Evolutionary conservation across 2,329 filamentous ascomycete genomes (phyloP).

Genomic region (Macrophomina tecta): DNA sequence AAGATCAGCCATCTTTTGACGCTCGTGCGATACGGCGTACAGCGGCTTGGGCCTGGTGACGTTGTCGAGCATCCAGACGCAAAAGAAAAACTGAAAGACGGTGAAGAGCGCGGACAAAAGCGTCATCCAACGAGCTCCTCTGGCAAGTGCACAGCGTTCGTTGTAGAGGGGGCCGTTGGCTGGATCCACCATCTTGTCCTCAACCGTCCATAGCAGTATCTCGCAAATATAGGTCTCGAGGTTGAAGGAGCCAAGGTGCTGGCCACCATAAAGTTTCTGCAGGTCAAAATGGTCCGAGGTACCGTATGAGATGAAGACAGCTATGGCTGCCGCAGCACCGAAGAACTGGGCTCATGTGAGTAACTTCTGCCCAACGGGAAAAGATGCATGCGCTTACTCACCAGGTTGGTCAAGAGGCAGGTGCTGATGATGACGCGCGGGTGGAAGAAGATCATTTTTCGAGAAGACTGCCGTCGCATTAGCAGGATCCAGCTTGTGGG

Average conservation of each 20-base stretch:
- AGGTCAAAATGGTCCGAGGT: neutral
- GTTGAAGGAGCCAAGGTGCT: neutral
- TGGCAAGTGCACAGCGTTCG: neutral
- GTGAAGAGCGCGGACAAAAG: neutral
- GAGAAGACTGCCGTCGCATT: neutral
- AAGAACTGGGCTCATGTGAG: neutral
- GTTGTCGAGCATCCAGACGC: slow-evolving; percentile 7
- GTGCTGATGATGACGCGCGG: slow-evolving; percentile 12
- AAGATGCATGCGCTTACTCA: neutral
- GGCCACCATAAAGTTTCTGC: neutral
- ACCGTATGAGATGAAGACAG: neutral
- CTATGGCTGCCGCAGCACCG: neutral
- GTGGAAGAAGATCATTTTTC: slow-evolving; percentile 15
- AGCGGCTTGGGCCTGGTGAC: neutral
- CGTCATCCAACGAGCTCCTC: neutral
- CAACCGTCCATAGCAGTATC: neutral
- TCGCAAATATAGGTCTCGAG: slow-evolving; percentile 16
- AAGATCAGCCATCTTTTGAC: neutral
- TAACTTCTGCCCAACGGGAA: neutral
- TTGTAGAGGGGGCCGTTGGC: neutral
- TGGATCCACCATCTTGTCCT: neutral
- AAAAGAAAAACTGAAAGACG: neutral
- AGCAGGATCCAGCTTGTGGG: neutral
- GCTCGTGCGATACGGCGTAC: neutral
- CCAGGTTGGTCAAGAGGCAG: neutral